A percentile compares a stretch with the other conserved stretches of the same genome.
These are phyloP conservation scores for Pochonia chlamydosporia DNA, from an alignment of 2,329 filamentous ascomycete species.

Conservation along the genomic window DNA sequence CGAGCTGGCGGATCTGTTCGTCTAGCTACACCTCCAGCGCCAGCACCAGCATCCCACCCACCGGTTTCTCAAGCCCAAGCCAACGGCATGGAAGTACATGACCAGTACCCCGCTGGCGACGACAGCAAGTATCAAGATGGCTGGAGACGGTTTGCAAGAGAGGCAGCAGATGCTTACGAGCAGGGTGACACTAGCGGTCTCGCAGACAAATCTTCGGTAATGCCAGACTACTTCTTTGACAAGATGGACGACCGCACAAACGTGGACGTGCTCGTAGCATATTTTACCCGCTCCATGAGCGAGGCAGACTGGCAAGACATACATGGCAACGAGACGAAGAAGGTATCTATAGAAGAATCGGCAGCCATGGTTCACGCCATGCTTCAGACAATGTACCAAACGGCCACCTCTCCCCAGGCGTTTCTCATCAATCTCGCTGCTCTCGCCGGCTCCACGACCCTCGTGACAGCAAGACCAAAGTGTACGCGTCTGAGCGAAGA, in stretches of 20 bases:
- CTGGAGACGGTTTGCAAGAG: conserved; percentile 16
- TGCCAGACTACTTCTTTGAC: conserved; percentile 29
- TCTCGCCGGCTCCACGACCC: conserved; percentile 45
- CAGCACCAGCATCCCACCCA: conserved; percentile 17
- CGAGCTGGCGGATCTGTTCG: conserved; percentile 54
- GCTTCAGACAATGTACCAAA: conserved; percentile 46
- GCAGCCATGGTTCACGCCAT: conserved; percentile 46
- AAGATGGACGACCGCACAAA: conserved; percentile 44
- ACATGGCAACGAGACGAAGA: conserved; percentile 34
- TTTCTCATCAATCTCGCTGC: conserved; percentile 56
- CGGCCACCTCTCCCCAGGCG: conserved; percentile 44
- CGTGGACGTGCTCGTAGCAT: conserved; percentile 48
- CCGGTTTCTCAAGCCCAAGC: conserved; percentile 23
- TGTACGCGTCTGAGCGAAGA: conserved; percentile 38
- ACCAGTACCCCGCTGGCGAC: not conserved
- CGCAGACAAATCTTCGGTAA: conserved; percentile 2
- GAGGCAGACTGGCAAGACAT: conserved; percentile 47
- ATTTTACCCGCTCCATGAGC: conserved; percentile 46
- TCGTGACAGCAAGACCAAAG: conserved; percentile 38
- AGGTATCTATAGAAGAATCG: conserved; percentile 46
- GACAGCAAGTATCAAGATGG: conserved; percentile 7
- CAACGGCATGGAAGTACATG: not conserved
- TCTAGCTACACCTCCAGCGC: conserved; percentile 53
- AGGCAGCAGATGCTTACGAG: conserved; percentile 15
- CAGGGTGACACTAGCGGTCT: conserved; percentile 2